phyloP scores from a whole-genome alignment of 2,329 filamentous ascomycete genomes.

The Penicillium expansum region DNA sequence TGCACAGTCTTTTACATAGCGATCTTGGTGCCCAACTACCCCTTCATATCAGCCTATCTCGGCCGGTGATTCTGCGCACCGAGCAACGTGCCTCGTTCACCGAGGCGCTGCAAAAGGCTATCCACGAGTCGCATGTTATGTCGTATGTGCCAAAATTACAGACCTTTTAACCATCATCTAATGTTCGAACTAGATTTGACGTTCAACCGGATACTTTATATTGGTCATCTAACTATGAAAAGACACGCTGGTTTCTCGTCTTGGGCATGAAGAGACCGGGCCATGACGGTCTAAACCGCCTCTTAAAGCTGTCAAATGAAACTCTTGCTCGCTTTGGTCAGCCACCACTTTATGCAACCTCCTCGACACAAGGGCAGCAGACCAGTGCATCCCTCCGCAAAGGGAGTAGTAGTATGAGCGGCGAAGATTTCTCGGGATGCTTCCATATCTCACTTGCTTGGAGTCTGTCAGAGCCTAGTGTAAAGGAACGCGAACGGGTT shows the following conservation, averaged over 20 bases:
- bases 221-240: slow-evolving; percentile 66
- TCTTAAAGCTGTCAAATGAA: slow-evolving; percentile 68
- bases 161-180: neutral
- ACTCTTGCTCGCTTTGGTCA: slow-evolving; percentile 61
- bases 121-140: slow-evolving; percentile 45
- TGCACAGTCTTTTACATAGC: slow-evolving; percentile 70
- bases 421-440: slow-evolving; percentile 50
- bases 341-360: slow-evolving; percentile 63
- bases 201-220: slow-evolving; percentile 49
- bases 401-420: slow-evolving; percentile 3
- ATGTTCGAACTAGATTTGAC: slow-evolving; percentile 45
- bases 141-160: slow-evolving; percentile 39
- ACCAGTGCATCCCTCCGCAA: neutral
- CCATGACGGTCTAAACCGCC: slow-evolving; percentile 56
- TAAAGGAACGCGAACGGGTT: slow-evolving; percentile 40
- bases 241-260: slow-evolving; percentile 79
- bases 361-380: neutral
- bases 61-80: slow-evolving; percentile 71
- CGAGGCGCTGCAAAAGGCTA: slow-evolving; percentile 48
- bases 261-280: slow-evolving; percentile 56
- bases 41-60: slow-evolving; percentile 86
- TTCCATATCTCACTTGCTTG: slow-evolving; percentile 93
- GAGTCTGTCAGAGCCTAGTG: slow-evolving; percentile 60
- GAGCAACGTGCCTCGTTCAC: slow-evolving; percentile 70
- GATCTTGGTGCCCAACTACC: slow-evolving; percentile 75